These are phyloP conservation scores for Thozetella sp. DNA, from an alignment of 495 filamentous ascomycete species.

Conservation along the genomic window DNA sequence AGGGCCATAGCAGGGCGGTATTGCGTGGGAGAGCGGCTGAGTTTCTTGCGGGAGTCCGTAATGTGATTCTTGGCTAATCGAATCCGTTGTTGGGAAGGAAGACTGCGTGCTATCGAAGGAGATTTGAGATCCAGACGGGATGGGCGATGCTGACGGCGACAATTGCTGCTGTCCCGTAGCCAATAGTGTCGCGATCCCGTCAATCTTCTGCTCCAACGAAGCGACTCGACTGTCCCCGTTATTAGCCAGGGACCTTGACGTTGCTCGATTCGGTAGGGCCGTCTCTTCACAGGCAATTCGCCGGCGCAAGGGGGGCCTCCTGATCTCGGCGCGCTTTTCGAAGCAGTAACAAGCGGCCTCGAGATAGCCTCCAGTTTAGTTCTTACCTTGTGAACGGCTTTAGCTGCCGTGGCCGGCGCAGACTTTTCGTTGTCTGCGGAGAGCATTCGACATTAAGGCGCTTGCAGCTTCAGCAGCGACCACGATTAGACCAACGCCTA, in stretches of 20 bases:
- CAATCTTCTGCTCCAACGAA: constrained; percentile 1
- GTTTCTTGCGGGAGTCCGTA: neutral
- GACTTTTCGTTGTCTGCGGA: constrained; percentile 25
- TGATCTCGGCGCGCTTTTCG: no score
- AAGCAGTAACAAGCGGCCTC: no score
- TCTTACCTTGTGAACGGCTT: constrained; percentile 11
- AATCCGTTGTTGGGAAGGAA: neutral
- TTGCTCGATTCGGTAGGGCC: no score
- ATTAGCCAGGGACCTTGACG: no score
- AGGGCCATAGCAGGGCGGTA: neutral
- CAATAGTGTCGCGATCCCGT: neutral
- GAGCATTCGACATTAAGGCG: constrained; percentile 22
- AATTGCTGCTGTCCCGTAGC: neutral
- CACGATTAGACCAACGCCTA: constrained; percentile 1
- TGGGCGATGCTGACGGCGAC: neutral
- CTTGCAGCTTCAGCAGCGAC: constrained; percentile 15
- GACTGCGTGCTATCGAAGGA: neutral
- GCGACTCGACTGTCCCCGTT: neutral
- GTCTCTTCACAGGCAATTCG: no score
- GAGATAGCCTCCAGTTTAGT: neutral
- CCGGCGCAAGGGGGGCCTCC: no score
- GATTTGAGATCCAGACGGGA: neutral
- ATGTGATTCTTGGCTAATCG: neutral
- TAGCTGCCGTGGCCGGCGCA: constrained; percentile 29
- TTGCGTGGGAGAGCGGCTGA: neutral